Percentiles rank a stretch among this genome's conserved stretches.
Evolutionary conservation across 352 stramenopile species (phyloP).

Genomic region (Phytophthora melonis): DNA sequence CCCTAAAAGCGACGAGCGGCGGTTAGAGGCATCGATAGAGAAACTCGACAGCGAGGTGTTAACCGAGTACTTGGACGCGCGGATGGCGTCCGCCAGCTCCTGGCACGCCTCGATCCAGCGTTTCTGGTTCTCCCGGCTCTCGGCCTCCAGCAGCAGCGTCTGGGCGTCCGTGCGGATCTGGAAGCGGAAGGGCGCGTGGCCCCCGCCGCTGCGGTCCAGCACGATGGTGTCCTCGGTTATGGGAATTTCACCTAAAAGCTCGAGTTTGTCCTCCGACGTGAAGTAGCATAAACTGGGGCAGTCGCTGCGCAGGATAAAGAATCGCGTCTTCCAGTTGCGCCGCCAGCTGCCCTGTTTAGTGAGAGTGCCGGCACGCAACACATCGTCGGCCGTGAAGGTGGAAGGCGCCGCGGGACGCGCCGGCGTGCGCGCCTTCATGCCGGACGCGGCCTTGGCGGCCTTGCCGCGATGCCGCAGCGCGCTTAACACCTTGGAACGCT

Average conservation of each 20-base stretch:
- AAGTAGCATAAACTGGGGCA: slow-evolving; percentile 84
- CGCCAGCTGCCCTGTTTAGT: slow-evolving; percentile 87
- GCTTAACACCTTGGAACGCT: slow-evolving; percentile 79
- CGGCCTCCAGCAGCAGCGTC: slow-evolving; percentile 71
- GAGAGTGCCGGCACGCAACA: slow-evolving; percentile 65
- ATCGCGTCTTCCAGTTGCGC: slow-evolving; percentile 88
- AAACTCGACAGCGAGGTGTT: slow-evolving; percentile 46
- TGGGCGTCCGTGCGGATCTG: slow-evolving; percentile 70
- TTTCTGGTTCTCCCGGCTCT: slow-evolving; percentile 68
- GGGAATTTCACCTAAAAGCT: slow-evolving; percentile 74
- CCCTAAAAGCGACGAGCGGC: slow-evolving; percentile 28
- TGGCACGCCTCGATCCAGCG: slow-evolving; percentile 81
- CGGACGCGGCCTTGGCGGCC: slow-evolving; percentile 28
- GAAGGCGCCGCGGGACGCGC: slow-evolving; percentile 30
- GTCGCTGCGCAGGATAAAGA: slow-evolving; percentile 84
- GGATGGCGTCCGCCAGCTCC: slow-evolving; percentile 69
- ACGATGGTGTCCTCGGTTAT: slow-evolving; percentile 83
- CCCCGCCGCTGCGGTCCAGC: slow-evolving; percentile 63
- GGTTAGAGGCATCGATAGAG: slow-evolving; percentile 14
- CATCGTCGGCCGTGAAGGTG: slow-evolving; percentile 80
- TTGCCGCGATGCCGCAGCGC: slow-evolving; percentile 78
- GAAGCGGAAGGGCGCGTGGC: slow-evolving; percentile 72
- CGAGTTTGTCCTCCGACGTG: slow-evolving; percentile 84
- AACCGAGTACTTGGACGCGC: slow-evolving; percentile 69
- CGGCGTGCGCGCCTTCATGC: slow-evolving; percentile 26